These are phyloP conservation scores for Prunus armeniaca DNA, from an alignment of 306 rosid genomes.

Conservation along the genomic window DNA sequence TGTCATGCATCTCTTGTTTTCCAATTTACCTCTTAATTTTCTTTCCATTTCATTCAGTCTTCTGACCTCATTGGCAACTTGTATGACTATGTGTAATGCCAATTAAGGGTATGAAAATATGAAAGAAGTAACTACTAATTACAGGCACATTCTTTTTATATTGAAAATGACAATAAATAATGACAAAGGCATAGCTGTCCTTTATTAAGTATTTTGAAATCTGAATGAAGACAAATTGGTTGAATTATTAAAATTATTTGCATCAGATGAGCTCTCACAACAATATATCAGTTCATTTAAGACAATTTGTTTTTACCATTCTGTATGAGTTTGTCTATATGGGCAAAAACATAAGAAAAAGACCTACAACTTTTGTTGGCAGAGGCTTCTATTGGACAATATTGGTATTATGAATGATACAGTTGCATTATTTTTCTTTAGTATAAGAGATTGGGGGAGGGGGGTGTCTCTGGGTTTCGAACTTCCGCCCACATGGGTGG, in stretches of 20 bases:
- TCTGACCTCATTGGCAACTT: not conserved
- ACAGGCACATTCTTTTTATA: conserved; percentile 33
- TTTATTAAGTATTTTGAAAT: conserved; percentile 31
- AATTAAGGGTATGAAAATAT: conserved; percentile 15
- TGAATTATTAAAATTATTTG: conserved; percentile 28
- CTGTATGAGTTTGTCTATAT: not conserved
- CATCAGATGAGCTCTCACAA: conserved; percentile 11
- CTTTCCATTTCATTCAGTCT: not conserved
- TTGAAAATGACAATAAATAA: conserved; percentile 30
- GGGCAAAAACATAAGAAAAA: conserved; percentile 13
- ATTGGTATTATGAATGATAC: not conserved
- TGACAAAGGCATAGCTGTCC: conserved; percentile 43
- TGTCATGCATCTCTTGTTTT: not conserved
- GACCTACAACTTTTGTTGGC: not conserved
- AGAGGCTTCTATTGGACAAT: not conserved
- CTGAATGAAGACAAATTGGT: conserved; percentile 36
- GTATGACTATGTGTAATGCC: conserved; percentile 1
- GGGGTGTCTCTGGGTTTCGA: too few species aligned
- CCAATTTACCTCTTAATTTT: not conserved
- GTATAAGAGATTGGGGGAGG: too few species aligned
- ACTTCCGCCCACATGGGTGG: too few species aligned
- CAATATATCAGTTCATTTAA: not conserved
- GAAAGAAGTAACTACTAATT: conserved; percentile 29
- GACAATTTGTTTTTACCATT: not conserved
- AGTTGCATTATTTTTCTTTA: not conserved